These are phyloP conservation scores for Fusarium anguioides DNA, from an alignment of 2,329 filamentous ascomycete species.

Conservation along the genomic window DNA sequence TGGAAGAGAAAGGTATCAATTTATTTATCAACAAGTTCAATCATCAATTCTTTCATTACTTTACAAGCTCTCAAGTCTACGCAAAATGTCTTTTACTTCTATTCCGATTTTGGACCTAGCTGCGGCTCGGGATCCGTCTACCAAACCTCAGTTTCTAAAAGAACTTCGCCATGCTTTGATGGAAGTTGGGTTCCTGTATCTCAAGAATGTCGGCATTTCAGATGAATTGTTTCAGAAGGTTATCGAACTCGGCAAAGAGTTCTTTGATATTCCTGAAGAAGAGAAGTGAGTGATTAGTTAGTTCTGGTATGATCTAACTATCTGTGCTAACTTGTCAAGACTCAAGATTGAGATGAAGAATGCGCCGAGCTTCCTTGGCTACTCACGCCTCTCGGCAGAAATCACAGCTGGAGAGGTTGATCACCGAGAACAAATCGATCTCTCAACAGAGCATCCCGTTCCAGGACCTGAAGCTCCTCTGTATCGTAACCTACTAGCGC, in stretches of 20 bases:
- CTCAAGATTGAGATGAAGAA: constrained; percentile 79
- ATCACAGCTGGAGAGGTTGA: constrained; percentile 80
- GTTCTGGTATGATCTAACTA: not conserved
- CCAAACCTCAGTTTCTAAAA: constrained; percentile 77
- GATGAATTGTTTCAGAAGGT: constrained; percentile 73
- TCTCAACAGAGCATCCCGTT: constrained; percentile 80
- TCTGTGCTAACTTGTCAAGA: constrained; percentile 48
- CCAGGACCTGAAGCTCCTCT: constrained; percentile 71
- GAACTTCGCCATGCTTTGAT: constrained; percentile 80
- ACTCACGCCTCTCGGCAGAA: constrained; percentile 73
- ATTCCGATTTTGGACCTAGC: constrained; percentile 84
- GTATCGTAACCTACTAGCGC: constrained; percentile 81
- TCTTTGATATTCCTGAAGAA: constrained; percentile 80
- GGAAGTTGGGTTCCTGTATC: constrained; percentile 89
- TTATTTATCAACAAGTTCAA: constrained; percentile 33
- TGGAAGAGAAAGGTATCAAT: constrained; percentile 37
- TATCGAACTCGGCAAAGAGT: constrained; percentile 73
- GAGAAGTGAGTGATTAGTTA: constrained; percentile 70
- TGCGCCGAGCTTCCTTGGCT: constrained; percentile 76
- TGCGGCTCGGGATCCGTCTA: constrained; percentile 68
- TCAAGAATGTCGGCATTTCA: constrained; percentile 81
- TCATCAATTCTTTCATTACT: not conserved
- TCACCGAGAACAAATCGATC: constrained; percentile 87
- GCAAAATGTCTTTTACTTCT: constrained; percentile 73
- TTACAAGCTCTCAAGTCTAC: not conserved